phyloP scores from a whole-genome alignment of 495 filamentous ascomycete species.

The Penicillium arizonense region DNA sequence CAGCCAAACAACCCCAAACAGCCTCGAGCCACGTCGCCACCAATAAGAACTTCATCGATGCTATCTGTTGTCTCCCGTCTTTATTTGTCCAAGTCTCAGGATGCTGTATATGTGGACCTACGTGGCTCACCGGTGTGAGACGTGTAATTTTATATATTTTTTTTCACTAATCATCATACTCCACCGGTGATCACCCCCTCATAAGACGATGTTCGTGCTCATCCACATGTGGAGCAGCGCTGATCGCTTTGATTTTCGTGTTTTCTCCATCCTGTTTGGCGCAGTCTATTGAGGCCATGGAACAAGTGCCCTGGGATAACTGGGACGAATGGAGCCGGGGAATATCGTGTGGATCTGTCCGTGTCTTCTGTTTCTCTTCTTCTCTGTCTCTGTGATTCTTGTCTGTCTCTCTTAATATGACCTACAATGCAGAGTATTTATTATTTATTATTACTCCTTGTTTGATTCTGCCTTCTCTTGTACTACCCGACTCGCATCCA shows the following conservation, averaged over 20 bases:
- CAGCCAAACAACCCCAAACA: conserved; percentile 14
- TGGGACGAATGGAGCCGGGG: conserved; percentile 10
- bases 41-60: background rate
- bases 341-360: conserved; percentile 14
- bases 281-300: background rate
- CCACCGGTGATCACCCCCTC: background rate
- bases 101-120: background rate
- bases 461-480: conserved; percentile 1
- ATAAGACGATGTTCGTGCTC: conserved; percentile 1
- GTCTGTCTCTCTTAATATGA: background rate
- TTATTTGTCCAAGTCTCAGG: background rate
- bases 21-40: conserved; percentile 10
- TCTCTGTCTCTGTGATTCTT: background rate
- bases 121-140: too few species aligned
- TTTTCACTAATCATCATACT: background rate
- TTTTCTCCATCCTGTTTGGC: background rate
- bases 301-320: background rate
- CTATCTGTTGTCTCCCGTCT: too few species aligned
- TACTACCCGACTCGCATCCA: conserved; percentile 27
- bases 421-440: background rate
- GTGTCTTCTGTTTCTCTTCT: background rate
- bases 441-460: background rate
- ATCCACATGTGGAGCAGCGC: background rate
- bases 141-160: too few species aligned
- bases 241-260: conserved; percentile 2